phyloP scores from a whole-genome alignment of 768 basidiomycete species.

The Galerina sulciceps region DNA sequence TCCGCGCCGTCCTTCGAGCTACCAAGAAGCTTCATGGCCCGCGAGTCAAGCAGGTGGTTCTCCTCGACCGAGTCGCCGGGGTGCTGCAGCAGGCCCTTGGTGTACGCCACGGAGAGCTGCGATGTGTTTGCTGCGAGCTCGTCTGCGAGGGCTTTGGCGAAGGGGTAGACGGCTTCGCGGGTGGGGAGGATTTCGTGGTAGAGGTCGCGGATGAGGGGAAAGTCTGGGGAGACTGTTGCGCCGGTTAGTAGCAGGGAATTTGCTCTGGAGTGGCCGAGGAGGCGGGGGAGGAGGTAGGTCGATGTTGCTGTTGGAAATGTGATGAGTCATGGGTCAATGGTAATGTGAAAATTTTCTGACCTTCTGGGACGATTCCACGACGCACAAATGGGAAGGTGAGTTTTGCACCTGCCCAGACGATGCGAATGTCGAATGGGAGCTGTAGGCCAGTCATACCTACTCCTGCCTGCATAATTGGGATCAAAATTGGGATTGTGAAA shows the following conservation, averaged over 20 bases:
- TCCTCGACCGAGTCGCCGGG: slow-evolving; percentile 55
- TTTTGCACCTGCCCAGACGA: slow-evolving; percentile 55
- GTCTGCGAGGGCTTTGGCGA: slow-evolving; percentile 52
- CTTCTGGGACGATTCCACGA: slow-evolving; percentile 43
- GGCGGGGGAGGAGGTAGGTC: slow-evolving; percentile 55
- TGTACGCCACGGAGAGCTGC: slow-evolving; percentile 51
- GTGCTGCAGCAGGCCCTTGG: slow-evolving; percentile 56
- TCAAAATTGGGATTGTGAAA: neutral
- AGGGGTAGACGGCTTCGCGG: slow-evolving; percentile 56
- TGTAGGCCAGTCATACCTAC: slow-evolving; percentile 54
- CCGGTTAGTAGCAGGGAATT: slow-evolving; percentile 55
- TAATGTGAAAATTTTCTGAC: neutral
- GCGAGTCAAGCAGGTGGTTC: slow-evolving; percentile 59
- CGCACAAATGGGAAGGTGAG: slow-evolving; percentile 54
- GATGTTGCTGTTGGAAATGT: slow-evolving; percentile 23
- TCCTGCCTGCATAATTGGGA: slow-evolving; percentile 37
- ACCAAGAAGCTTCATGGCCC: slow-evolving; percentile 44
- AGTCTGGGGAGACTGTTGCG: slow-evolving; percentile 44
- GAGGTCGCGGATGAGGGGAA: slow-evolving; percentile 44
- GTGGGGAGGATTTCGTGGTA: slow-evolving; percentile 53
- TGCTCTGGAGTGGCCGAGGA: slow-evolving; percentile 56
- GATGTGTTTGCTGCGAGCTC: slow-evolving; percentile 57
- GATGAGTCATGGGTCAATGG: neutral
- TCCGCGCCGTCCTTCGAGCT: slow-evolving; percentile 47
- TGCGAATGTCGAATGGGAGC: slow-evolving; percentile 56